phyloP scores from a whole-genome alignment of 164 flowering plant species.

The Chloranthus sessilifolius region DNA sequence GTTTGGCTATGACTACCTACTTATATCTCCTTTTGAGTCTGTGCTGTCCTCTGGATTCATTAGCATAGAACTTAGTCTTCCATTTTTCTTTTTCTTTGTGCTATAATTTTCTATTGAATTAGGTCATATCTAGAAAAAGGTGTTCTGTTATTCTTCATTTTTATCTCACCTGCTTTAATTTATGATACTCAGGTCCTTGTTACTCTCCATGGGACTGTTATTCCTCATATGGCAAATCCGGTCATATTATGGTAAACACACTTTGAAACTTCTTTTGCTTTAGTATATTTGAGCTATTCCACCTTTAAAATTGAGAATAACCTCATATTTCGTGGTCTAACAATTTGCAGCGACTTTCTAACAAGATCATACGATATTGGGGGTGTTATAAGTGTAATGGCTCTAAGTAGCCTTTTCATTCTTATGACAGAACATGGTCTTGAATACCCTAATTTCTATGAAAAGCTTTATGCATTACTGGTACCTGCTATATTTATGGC shows the following conservation, averaged over 20 bases:
- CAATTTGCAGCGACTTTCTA: constrained; percentile 81
- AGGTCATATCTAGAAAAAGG: too few relatives aligned
- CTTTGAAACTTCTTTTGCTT: background rate
- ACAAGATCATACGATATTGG: constrained; percentile 97
- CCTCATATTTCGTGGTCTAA: constrained; percentile 11
- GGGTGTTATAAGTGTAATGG: constrained; percentile 96
- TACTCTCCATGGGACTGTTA: constrained; percentile 65
- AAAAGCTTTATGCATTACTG: constrained; percentile 76
- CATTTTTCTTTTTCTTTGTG: too few relatives aligned
- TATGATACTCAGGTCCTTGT: constrained; percentile 62
- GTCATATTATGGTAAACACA: constrained; percentile 56
- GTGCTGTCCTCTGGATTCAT: too few relatives aligned
- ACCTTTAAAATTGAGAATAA: background rate
- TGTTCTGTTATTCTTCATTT: background rate
- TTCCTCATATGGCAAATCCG: constrained; percentile 79
- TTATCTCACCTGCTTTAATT: constrained; percentile 1
- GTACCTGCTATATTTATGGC: constrained; percentile 85
- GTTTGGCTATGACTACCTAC: too few relatives aligned
- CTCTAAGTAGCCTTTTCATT: constrained; percentile 82
- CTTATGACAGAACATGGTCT: constrained; percentile 92
- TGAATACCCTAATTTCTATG: constrained; percentile 90
- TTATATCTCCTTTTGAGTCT: too few relatives aligned
- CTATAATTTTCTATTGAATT: too few relatives aligned
- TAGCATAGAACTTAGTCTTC: too few relatives aligned
- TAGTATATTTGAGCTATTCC: background rate